These are phyloP conservation scores for Camelina hispida DNA, from an alignment of 345 rosid genomes.

Conservation along the genomic window DNA sequence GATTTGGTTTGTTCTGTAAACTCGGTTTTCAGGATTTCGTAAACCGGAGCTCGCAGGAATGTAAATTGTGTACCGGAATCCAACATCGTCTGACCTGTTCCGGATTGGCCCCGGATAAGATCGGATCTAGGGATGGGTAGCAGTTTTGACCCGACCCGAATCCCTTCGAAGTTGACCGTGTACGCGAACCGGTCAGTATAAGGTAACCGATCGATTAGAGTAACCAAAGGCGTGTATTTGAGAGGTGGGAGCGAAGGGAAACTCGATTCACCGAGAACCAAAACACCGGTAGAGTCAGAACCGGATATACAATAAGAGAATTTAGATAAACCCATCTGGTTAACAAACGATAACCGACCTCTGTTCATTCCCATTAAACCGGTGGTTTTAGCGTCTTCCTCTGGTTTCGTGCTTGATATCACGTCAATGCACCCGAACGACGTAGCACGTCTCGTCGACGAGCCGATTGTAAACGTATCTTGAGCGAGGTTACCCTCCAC, in stretches of 20 bases:
- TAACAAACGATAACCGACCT: slow-evolving; percentile 69
- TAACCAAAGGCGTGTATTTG: slow-evolving; percentile 59
- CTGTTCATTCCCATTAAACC: slow-evolving; percentile 82
- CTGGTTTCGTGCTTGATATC: slow-evolving; percentile 50
- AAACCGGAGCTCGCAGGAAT: slow-evolving; percentile 62
- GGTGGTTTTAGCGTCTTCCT: slow-evolving; percentile 40
- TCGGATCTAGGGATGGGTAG: slow-evolving; percentile 51
- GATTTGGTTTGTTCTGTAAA: slow-evolving; percentile 53
- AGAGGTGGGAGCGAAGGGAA: slow-evolving; percentile 54
- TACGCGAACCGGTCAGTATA: slow-evolving; percentile 70
- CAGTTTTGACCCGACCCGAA: slow-evolving; percentile 51
- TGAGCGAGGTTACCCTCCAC: slow-evolving; percentile 64
- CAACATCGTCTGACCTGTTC: slow-evolving; percentile 78
- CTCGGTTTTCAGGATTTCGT: slow-evolving; percentile 53
- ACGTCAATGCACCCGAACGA: slow-evolving; percentile 75
- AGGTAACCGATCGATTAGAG: slow-evolving; percentile 56
- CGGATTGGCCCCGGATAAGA: slow-evolving; percentile 54
- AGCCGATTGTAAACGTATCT: slow-evolving; percentile 52
- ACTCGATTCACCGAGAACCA: slow-evolving; percentile 58
- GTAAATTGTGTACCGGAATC: slow-evolving; percentile 79
- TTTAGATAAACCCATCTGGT: slow-evolving; percentile 65
- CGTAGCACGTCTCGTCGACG: slow-evolving; percentile 39
- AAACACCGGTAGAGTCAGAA: slow-evolving; percentile 59
- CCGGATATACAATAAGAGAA: slow-evolving; percentile 83
- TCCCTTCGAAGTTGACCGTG: slow-evolving; percentile 62